phyloP scores from a whole-genome alignment of 768 basidiomycete species.

The Jaapia argillacea region DNA sequence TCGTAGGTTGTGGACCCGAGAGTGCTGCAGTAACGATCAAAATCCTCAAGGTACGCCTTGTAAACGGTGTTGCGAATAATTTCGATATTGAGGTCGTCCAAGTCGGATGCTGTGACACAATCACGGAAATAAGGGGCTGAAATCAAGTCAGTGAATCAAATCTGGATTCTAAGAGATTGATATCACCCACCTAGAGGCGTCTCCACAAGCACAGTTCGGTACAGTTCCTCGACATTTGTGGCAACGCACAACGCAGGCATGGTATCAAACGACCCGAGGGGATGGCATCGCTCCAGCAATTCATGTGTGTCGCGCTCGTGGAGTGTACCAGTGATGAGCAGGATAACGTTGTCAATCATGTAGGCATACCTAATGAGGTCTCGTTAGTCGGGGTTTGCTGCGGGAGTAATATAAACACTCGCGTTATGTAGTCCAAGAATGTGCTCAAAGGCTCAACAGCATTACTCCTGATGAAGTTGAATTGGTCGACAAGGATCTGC shows the following conservation, averaged over 20 bases:
- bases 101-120: constrained; percentile 88
- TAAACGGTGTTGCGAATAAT: constrained; percentile 99
- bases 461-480: constrained; percentile 88
- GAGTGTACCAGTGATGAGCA: constrained; percentile 93
- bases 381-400: background rate
- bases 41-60: constrained; percentile 98
- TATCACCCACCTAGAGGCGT: constrained; percentile 81
- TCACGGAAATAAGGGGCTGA: constrained; percentile 93
- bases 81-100: constrained; percentile 98
- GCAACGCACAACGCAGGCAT: constrained; percentile 99
- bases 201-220: constrained; percentile 93
- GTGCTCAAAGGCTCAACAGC: constrained; percentile 84
- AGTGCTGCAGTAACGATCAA: constrained; percentile 72
- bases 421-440: constrained; percentile 98
- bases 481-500: constrained; percentile 91
- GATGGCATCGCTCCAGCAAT: constrained; percentile 92
- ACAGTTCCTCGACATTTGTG: constrained; percentile 96
- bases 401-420: constrained; percentile 21
- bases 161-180: constrained; percentile 3
- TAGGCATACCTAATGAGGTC: constrained; percentile 69
- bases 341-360: constrained; percentile 99
- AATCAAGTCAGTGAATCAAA: constrained; percentile 11
- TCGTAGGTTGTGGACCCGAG: constrained; percentile 82
- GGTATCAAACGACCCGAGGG: constrained; percentile 92
- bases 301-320: constrained; percentile 98